Conservation (phyloP, 2,329 filamentous ascomycete species). For the Apiospora hydei region DNA sequence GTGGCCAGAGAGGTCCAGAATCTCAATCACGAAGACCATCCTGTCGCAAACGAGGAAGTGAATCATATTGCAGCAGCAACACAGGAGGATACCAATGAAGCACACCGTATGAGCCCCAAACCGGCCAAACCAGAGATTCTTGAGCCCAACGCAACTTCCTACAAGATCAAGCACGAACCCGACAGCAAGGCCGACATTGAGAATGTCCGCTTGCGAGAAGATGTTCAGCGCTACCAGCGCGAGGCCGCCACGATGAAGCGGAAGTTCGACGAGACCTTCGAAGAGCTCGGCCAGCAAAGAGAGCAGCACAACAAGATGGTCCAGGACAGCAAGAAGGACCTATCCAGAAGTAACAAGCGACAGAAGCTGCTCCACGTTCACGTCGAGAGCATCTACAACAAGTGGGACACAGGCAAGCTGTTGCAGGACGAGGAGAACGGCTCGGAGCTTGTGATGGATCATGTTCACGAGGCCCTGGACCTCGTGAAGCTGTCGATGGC, state of each 20-base stretch:
- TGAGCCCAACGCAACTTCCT: background rate
- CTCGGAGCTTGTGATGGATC: background rate
- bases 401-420: background rate
- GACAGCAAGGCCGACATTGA: background rate
- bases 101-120: background rate
- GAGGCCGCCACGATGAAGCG: background rate
- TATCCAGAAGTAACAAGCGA: background rate
- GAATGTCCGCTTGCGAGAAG: background rate
- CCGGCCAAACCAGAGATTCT: background rate
- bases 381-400: background rate
- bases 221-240: background rate
- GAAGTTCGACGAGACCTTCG: background rate
- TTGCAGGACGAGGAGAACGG: background rate
- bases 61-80: background rate
- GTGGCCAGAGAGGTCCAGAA: background rate
- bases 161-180: background rate
- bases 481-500: background rate
- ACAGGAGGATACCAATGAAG: background rate
- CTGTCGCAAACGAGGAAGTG: background rate
- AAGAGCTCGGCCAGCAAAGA: background rate
- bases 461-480: background rate
- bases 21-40: background rate
- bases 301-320: background rate
- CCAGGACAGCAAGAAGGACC: background rate
- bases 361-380: background rate